Conservation (phyloP, 768 basidiomycete species). For the Tulasnella calospora region DNA sequence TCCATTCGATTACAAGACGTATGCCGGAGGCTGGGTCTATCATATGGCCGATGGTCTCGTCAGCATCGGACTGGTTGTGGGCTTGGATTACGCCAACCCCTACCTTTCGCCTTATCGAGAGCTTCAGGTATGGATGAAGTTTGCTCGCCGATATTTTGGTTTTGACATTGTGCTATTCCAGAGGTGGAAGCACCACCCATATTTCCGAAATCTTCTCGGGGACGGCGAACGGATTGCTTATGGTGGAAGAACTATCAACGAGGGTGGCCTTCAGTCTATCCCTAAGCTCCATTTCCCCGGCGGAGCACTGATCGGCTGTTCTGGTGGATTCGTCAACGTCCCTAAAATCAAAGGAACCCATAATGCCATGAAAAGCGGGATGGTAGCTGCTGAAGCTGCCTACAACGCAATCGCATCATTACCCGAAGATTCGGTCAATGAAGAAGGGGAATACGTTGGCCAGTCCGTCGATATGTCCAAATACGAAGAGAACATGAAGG, state of each 20-base stretch:
- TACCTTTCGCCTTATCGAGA: conserved; percentile 89
- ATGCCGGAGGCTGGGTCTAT: conserved; percentile 93
- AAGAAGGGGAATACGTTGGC: conserved; percentile 33
- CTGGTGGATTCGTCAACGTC: conserved; percentile 92
- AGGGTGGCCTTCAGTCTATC: conserved; percentile 89
- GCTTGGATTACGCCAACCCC: conserved; percentile 91
- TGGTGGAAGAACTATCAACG: conserved; percentile 82
- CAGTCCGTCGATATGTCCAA: conserved; percentile 56
- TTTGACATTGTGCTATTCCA: conserved; percentile 32
- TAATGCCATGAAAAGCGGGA: conserved; percentile 98
- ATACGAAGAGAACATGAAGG: conserved; percentile 64
- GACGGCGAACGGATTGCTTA: conserved; percentile 80
- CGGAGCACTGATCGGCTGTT: conserved; percentile 90
- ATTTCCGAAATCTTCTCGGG: conserved; percentile 74
- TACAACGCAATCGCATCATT: conserved; percentile 52
- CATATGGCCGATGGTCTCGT: conserved; percentile 93
- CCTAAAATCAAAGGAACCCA: conserved; percentile 99
- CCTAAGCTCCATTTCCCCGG: conserved; percentile 88
- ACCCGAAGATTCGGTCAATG: conserved; percentile 25
- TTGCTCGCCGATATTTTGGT: not conserved
- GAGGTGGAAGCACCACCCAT: conserved; percentile 96
- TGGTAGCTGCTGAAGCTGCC: conserved; percentile 90
- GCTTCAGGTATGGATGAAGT: conserved; percentile 61
- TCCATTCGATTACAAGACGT: conserved; percentile 77
- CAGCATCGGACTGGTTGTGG: conserved; percentile 84